phyloP scores from a whole-genome alignment of 371 early-diverging fungal genomes.

The Actinomortierella ambigua region DNA sequence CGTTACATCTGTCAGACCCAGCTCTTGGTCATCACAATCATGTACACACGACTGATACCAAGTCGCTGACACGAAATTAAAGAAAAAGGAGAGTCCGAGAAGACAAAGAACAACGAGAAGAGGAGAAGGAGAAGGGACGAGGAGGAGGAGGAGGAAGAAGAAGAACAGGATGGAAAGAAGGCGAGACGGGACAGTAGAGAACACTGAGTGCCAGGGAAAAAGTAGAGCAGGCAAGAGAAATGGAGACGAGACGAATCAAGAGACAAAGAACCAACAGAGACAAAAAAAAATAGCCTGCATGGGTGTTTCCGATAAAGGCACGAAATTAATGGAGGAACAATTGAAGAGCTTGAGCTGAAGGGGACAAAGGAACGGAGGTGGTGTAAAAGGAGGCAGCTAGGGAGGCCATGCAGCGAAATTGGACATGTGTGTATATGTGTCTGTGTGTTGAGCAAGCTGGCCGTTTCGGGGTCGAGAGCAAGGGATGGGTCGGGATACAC shows the following conservation, averaged over 20 bases:
- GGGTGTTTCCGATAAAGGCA: background rate
- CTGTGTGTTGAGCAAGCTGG: no score
- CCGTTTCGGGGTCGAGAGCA: no score
- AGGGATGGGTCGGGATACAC: no score
- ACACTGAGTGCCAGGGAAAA: background rate
- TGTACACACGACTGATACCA: background rate
- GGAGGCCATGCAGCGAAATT: no score
- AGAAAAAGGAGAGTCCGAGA: background rate
- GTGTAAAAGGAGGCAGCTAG: constrained; percentile 3
- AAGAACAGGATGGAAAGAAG: background rate
- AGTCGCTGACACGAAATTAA: constrained; percentile 1
- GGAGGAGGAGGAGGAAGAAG: background rate
- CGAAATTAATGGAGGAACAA: no score
- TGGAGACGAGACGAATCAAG: background rate
- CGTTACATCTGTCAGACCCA: background rate
- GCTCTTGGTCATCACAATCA: background rate
- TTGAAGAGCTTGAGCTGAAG: background rate
- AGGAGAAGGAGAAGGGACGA: background rate
- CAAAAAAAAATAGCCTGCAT: constrained; percentile 1
- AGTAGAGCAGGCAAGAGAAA: no score
- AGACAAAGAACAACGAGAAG: background rate
- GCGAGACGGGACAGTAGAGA: background rate
- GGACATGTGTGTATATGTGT: no score
- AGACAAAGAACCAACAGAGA: background rate
- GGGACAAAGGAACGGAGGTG: background rate